Percentiles rank a stretch among this genome's conserved stretches.
Conservation (phyloP, 208 protist genomes). For the Crithidia expoeki region DNA sequence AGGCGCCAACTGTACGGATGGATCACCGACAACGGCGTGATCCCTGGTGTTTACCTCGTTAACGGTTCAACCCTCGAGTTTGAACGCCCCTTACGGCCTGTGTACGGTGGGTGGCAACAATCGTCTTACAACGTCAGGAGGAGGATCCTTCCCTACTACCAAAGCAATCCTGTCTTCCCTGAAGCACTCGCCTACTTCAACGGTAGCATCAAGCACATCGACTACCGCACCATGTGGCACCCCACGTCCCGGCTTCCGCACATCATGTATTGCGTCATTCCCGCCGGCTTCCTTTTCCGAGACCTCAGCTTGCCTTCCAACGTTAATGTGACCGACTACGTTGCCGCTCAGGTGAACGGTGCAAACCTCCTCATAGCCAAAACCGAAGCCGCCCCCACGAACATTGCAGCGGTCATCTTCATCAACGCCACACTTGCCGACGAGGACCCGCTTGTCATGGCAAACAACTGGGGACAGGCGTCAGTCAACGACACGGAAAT, state of each 20-base stretch:
- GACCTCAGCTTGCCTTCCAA: conserved; percentile 5
- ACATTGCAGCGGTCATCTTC: conserved; percentile 11
- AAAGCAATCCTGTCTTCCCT: neutral
- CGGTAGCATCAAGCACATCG: conserved; percentile 9
- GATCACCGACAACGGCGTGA: conserved; percentile 11
- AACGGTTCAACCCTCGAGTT: conserved; percentile 13
- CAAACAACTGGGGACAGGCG: conserved; percentile 36
- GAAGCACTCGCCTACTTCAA: conserved; percentile 17
- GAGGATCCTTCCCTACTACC: neutral
- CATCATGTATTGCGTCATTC: conserved; percentile 17
- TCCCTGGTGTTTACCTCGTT: conserved; percentile 19
- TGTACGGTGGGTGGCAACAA: neutral
- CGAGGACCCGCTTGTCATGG: conserved; percentile 21
- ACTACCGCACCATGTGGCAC: conserved; percentile 11
- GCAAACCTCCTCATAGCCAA: neutral
- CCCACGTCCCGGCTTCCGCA: neutral
- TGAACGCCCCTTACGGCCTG: conserved; percentile 5
- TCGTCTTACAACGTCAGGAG: conserved; percentile 2
- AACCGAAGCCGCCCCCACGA: neutral
- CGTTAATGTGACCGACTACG: conserved; percentile 13
- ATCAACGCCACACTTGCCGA: conserved; percentile 15
- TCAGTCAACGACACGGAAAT: conserved; percentile 12
- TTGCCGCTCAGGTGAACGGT: conserved; percentile 18
- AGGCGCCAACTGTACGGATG: conserved; percentile 10
- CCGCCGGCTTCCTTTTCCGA: conserved; percentile 10